Evolutionary conservation across 805 yeast species (phyloP), one percentile per base, ranked within the genome.

Genomic region (Isabelozyma rhagii): DNA sequence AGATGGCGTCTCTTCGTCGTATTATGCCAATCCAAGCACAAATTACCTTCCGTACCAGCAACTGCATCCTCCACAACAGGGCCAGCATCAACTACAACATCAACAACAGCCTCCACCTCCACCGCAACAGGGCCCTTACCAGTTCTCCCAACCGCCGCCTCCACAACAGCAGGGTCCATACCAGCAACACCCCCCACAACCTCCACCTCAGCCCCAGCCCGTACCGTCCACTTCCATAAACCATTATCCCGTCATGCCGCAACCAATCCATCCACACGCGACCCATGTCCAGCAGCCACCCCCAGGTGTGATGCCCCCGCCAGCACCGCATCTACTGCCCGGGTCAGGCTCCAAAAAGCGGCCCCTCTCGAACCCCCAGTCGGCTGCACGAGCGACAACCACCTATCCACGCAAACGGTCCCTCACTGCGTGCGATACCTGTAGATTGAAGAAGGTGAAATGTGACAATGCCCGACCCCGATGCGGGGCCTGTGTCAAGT

Each of bases 381-480:
- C n/a, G n/a, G n/a, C 47, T 82, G 15, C 53, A 10, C 41, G 60
- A 31, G 44, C 50, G 8, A 47, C 54, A 2, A 49, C 52, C 10
- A 44, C 53, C 5, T 50, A 51, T 18, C 57, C 64, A 6, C 43
- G 75, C 27, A 64, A 61, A 47, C 47, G 73, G 46, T 71, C 72
- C 0, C 52, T 67, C n/a, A 68, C 75, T 0, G 75, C 75, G 0
- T 70, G 75, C 54, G 73, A 68, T 50, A 60, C 65, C 6, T 70
- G 75, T 49, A 56, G 75, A 43, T 48, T 62, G 25, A 68, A 68
- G 49, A 70, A 70, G 48, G 65, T 68, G 48, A 68, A 66, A 51
- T 70, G 75, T 56, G 75, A 70, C 51, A 70, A 70, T 47, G 51
- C 56, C 31, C 53, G 71, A 29, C 75, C 75, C 0, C 49, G 61